A percentile compares a stretch with the other conserved stretches of the same genome.
phyloP scores from a whole-genome alignment of 2,329 filamentous ascomycete species.

The Aspergillus novofumigatus region DNA sequence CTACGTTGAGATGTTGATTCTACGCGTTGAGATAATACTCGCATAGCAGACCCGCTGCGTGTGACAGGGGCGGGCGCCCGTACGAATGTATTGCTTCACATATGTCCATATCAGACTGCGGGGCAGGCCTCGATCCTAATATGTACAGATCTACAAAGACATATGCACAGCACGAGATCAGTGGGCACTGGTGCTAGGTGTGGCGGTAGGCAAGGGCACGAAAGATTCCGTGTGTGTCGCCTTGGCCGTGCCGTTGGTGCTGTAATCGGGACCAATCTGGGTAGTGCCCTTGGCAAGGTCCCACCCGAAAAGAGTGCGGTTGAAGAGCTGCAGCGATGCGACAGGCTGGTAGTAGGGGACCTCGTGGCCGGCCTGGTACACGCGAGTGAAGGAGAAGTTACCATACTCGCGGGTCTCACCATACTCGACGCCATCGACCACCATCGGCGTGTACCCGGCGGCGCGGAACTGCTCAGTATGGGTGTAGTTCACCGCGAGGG shows the following conservation, averaged over 20 bases:
- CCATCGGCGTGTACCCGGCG: constrained; percentile 69
- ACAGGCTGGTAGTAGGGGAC: constrained; percentile 57
- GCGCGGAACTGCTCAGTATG: constrained; percentile 56
- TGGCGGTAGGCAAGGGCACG: constrained; percentile 29
- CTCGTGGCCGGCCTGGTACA: constrained; percentile 64
- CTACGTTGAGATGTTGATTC: not conserved
- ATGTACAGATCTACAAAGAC: not conserved
- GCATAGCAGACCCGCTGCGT: not conserved
- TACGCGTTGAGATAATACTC: not conserved
- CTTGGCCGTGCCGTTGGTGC: constrained; percentile 36
- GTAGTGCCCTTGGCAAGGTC: constrained; percentile 52
- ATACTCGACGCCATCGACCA: constrained; percentile 62
- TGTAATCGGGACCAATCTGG: constrained; percentile 32
- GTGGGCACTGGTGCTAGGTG: constrained; percentile 5
- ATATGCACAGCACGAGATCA: not conserved
- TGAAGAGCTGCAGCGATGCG: constrained; percentile 57
- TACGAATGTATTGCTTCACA: not conserved
- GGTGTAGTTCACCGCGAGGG: constrained; percentile 53
- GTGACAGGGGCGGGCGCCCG: too few species aligned
- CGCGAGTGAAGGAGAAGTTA: constrained; percentile 65
- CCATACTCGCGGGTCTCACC: constrained; percentile 73
- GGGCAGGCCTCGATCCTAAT: not conserved
- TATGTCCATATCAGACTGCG: not conserved
- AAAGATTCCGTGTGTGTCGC: constrained; percentile 46
- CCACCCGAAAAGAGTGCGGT: constrained; percentile 54